Conservation (phyloP, 2,329 filamentous ascomycete genomes). For the Aspergillus sp. region DNA sequence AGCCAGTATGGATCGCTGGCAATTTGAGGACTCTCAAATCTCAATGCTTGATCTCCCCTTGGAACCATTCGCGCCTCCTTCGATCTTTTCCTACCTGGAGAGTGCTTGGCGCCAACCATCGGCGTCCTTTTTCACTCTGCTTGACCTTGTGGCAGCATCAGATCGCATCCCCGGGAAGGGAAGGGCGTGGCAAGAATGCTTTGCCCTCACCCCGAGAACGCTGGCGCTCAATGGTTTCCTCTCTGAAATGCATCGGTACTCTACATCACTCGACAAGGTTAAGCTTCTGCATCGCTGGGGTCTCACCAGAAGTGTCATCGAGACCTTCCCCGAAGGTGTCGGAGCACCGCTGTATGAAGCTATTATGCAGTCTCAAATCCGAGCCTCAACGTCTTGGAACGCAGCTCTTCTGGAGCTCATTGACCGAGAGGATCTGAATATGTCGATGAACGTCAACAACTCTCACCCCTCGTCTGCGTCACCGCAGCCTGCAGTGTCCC, state of each 20-base stretch:
- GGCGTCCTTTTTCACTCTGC: slow-evolving; percentile 45
- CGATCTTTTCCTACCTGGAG: slow-evolving; percentile 54
- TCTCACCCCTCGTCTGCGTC: slow-evolving; percentile 27
- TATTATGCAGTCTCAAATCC: slow-evolving; percentile 77
- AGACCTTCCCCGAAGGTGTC: slow-evolving; percentile 82
- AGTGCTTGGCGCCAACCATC: slow-evolving; percentile 29
- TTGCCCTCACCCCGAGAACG: slow-evolving; percentile 57
- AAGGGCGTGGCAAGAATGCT: slow-evolving; percentile 32
- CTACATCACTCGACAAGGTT: slow-evolving; percentile 59
- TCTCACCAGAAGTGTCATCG: slow-evolving; percentile 60
- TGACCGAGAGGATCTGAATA: slow-evolving; percentile 74
- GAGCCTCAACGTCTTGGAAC: slow-evolving; percentile 73
- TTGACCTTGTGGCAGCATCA: slow-evolving; percentile 41
- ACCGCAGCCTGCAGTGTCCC: slow-evolving; percentile 48
- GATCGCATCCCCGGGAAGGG: slow-evolving; percentile 23
- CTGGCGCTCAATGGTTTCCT: slow-evolving; percentile 67
- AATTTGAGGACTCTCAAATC: slow-evolving; percentile 51
- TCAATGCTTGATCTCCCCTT: slow-evolving; percentile 39
- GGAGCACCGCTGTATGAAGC: slow-evolving; percentile 75
- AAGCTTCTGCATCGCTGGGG: slow-evolving; percentile 69
- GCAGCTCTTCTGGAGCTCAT: slow-evolving; percentile 68
- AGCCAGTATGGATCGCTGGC: slow-evolving; percentile 49
- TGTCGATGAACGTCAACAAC: slow-evolving; percentile 53
- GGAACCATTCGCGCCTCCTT: slow-evolving; percentile 54
- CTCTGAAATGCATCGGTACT: slow-evolving; percentile 46